Evolutionary conservation across 2,329 filamentous ascomycete species (phyloP).

Genomic region (Scytalidium sp.): DNA sequence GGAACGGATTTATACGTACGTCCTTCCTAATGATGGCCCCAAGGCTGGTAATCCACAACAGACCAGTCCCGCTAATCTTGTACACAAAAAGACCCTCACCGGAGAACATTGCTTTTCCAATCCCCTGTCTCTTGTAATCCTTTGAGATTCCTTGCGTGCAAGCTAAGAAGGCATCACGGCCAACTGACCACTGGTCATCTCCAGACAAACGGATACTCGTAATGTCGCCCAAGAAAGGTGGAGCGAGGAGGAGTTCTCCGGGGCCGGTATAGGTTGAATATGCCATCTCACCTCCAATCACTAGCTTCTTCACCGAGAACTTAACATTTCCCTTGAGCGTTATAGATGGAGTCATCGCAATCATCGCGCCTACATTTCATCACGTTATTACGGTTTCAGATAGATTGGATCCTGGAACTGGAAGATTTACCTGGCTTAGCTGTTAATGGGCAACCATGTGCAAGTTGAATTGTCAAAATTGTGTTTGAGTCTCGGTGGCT

Average conservation of each 20-base stretch:
- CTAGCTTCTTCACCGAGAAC: conserved; percentile 88
- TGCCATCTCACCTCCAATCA: conserved; percentile 75
- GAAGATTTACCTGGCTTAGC: conserved; percentile 65
- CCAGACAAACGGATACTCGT: conserved; percentile 74
- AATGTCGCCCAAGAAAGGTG: conserved; percentile 78
- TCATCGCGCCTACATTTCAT: conserved; percentile 67
- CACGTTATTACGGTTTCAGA: neutral
- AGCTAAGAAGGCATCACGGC: conserved; percentile 82
- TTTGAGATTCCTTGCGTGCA: conserved; percentile 84
- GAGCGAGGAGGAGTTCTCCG: conserved; percentile 83
- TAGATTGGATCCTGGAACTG: neutral
- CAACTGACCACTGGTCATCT: conserved; percentile 76
- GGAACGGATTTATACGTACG: conserved; percentile 48
- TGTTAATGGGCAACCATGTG: conserved; percentile 79
- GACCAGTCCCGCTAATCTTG: conserved; percentile 74
- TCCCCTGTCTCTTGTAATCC: conserved; percentile 80
- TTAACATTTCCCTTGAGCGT: conserved; percentile 80
- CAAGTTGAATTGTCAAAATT: conserved; percentile 83
- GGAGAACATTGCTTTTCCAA: conserved; percentile 89
- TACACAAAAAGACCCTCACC: conserved; percentile 92
- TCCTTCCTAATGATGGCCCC: conserved; percentile 95
- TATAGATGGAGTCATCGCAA: conserved; percentile 89
- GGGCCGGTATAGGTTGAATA: conserved; percentile 83
- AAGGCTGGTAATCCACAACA: conserved; percentile 89
- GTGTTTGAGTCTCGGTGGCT: conserved; percentile 91